A percentile compares a stretch with the other conserved stretches of the same genome.
Conservation (phyloP, 2,329 filamentous ascomycete species). For the Tolypocladium amazonense region DNA sequence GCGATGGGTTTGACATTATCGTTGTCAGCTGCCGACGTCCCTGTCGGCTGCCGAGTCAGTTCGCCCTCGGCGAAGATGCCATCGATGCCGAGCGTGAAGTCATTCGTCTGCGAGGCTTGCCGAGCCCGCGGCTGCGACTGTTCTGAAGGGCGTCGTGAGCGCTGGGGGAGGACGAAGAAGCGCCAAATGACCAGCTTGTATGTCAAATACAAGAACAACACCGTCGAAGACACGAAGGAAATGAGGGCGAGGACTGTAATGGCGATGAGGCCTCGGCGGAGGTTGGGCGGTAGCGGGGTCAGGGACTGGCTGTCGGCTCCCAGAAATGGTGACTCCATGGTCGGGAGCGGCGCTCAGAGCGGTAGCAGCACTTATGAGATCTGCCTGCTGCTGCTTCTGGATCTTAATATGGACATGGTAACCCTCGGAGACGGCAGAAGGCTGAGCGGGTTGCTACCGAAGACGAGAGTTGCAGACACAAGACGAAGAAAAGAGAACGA, state of each 20-base stretch:
- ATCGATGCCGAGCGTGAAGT: constrained; percentile 26
- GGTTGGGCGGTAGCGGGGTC: constrained; percentile 8
- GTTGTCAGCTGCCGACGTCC: background rate
- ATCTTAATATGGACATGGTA: background rate
- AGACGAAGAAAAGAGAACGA: background rate
- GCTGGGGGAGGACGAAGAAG: constrained; percentile 9
- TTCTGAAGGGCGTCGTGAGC: constrained; percentile 2
- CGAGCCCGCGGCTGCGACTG: background rate
- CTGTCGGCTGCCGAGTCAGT: background rate
- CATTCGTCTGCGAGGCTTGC: constrained; percentile 9
- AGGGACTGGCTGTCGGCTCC: constrained; percentile 12
- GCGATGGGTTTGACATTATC: background rate
- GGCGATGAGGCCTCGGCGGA: constrained; percentile 17
- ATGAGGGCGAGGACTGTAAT: constrained; percentile 18
- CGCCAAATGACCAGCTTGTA: constrained; percentile 20
- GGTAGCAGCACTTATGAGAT: background rate
- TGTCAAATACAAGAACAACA: constrained; percentile 18
- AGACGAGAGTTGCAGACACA: background rate
- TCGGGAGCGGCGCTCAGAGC: background rate
- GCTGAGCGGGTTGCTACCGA: background rate
- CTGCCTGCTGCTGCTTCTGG: background rate
- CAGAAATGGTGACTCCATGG: constrained; percentile 10
- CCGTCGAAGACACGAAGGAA: constrained; percentile 17
- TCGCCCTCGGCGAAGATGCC: constrained; percentile 15
- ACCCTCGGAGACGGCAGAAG: background rate